phyloP scores from a whole-genome alignment of 306 rosid species.

The Acacia melanoxylon region DNA sequence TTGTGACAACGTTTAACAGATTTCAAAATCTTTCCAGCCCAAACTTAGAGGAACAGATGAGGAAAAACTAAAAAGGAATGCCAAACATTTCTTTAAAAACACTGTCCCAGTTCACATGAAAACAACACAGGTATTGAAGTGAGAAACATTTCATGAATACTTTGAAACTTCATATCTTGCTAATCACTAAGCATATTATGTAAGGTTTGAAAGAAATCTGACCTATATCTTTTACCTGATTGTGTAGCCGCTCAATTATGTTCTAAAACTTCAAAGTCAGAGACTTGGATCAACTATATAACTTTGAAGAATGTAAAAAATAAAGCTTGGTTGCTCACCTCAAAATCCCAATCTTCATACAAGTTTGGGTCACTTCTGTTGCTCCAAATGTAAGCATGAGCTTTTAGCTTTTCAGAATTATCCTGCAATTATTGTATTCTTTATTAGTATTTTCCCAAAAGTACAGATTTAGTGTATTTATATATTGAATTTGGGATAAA shows the following conservation, averaged over 20 bases:
- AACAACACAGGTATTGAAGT: background rate
- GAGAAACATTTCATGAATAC: background rate
- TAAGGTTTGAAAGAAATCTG: background rate
- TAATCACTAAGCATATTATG: background rate
- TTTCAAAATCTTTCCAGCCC: background rate
- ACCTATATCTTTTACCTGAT: background rate
- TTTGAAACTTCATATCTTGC: background rate
- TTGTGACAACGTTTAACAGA: background rate
- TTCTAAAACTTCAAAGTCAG: background rate
- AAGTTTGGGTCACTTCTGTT: conserved; percentile 70
- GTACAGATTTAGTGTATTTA: conserved; percentile 1
- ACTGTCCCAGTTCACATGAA: background rate
- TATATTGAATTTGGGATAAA: background rate
- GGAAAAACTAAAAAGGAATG: background rate
- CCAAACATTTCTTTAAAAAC: background rate
- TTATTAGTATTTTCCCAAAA: conserved; percentile 1
- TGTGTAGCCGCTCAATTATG: background rate
- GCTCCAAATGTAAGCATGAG: conserved; percentile 71
- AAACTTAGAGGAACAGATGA: background rate
- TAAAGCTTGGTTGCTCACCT: conserved; percentile 48
- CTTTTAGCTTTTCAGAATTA: conserved; percentile 49
- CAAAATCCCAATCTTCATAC: conserved; percentile 86
- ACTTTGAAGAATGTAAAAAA: background rate
- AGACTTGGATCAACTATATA: background rate
- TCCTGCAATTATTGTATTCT: conserved; percentile 46